Conservation (phyloP, 108 stramenopile species). For the Skeletonema tropicum region DNA sequence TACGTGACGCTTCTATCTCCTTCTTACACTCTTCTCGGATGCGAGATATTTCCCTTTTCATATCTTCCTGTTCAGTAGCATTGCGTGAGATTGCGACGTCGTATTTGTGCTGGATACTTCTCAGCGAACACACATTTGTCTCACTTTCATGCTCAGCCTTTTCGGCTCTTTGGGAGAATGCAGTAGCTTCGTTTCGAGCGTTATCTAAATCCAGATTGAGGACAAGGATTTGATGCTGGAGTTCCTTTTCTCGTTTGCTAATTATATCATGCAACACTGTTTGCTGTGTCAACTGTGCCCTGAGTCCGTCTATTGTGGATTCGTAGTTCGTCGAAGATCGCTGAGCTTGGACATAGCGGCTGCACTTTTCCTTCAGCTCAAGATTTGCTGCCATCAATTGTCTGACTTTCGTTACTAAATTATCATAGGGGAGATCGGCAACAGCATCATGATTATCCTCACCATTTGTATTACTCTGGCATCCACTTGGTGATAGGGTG, state of each 20-base stretch:
- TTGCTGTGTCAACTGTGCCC: conserved; percentile 19
- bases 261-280: conserved; percentile 2
- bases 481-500: background rate
- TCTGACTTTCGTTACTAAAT: conserved; percentile 18
- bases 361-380: conserved; percentile 25
- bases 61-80: conserved; percentile 29
- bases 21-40: conserved; percentile 33
- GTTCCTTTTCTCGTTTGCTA: conserved; percentile 26
- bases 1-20: conserved; percentile 23
- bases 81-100: conserved; percentile 19
- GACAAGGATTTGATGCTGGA: conserved; percentile 26
- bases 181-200: conserved; percentile 17
- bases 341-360: conserved; percentile 10
- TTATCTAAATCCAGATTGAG: conserved; percentile 26
- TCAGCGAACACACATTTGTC: conserved; percentile 11
- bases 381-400: conserved; percentile 14
- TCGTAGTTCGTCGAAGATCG: conserved; percentile 11
- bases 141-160: conserved; percentile 35
- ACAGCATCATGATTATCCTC: too few relatives aligned
- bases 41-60: conserved; percentile 36
- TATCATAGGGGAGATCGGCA: background rate
- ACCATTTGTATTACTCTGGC: background rate
- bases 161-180: conserved; percentile 23
- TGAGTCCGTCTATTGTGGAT: conserved; percentile 9
- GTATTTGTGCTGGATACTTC: conserved; percentile 8